These are phyloP conservation scores for Tetrahymena malaccensis DNA, from an alignment of 73 alveolate species.

Conservation along the genomic window DNA sequence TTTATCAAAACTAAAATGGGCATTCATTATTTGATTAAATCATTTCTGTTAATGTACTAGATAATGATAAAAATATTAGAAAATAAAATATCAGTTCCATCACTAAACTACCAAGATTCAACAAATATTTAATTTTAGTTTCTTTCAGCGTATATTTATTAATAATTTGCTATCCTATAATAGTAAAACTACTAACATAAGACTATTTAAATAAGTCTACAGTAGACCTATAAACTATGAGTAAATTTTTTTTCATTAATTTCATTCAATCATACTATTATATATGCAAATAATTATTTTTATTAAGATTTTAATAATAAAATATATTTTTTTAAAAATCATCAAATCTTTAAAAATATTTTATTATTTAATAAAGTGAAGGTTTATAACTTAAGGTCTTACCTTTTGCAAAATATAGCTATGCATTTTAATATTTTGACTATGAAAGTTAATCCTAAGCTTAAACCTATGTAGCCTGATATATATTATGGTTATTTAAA, in stretches of 20 bases:
- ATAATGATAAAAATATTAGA: not conserved
- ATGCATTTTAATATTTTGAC: not conserved
- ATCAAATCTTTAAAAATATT: too few relatives aligned
- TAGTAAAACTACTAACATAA: not conserved
- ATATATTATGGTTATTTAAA: not conserved
- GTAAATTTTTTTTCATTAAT: not conserved
- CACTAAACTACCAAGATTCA: not conserved
- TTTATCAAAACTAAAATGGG: not conserved
- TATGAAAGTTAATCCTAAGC: not conserved
- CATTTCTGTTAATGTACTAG: not conserved
- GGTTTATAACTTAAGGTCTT: not conserved
- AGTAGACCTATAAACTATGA: not conserved
- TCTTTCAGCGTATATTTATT: not conserved
- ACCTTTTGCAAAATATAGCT: not conserved
- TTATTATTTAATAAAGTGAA: not conserved
- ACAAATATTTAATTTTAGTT: not conserved
- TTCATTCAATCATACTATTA: too few relatives aligned
- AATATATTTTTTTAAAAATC: too few relatives aligned
- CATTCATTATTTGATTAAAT: too few relatives aligned
- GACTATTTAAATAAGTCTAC: not conserved
- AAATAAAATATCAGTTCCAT: not conserved
- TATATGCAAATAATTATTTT: too few relatives aligned
- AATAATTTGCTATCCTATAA: not conserved
- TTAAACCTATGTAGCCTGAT: not conserved
- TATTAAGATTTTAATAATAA: too few relatives aligned